Percentiles rank a stretch among this genome's conserved stretches.
Evolutionary conservation across 495 filamentous ascomycete species (phyloP).

Genomic region (Aspergillus sclerotiicarbonarius): DNA sequence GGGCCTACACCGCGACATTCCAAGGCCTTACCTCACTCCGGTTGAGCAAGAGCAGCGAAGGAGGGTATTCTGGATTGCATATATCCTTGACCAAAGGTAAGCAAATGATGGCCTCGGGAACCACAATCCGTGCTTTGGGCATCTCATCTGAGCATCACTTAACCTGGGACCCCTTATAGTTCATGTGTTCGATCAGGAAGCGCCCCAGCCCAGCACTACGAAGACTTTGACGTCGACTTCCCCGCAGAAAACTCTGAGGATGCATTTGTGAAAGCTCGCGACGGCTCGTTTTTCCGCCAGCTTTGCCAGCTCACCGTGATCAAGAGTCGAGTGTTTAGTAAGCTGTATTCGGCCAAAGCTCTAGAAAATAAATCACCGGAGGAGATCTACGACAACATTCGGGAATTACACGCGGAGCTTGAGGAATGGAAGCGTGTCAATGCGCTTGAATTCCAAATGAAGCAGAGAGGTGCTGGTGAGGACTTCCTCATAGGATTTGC

Average conservation of each 20-base stretch:
- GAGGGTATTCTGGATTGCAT: constrained; percentile 93
- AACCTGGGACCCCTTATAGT: constrained; percentile 26
- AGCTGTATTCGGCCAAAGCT: constrained; percentile 84
- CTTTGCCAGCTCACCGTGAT: constrained; percentile 87
- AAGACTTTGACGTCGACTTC: constrained; percentile 94
- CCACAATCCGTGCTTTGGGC: neutral
- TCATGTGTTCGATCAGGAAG: constrained; percentile 84
- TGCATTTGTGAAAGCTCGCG: constrained; percentile 66
- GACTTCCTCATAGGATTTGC: constrained; percentile 86
- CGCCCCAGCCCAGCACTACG: constrained; percentile 86
- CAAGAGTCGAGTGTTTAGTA: constrained; percentile 86
- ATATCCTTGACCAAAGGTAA: constrained; percentile 88
- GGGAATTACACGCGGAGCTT: constrained; percentile 81
- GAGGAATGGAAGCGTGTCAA: constrained; percentile 88
- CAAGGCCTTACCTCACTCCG: constrained; percentile 76
- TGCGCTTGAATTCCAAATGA: constrained; percentile 70
- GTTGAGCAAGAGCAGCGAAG: constrained; percentile 89
- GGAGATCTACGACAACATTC: constrained; percentile 82
- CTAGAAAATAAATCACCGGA: constrained; percentile 71
- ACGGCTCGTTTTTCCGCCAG: constrained; percentile 83
- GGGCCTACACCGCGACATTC: constrained; percentile 88
- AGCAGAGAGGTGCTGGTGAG: constrained; percentile 75
- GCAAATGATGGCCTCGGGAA: neutral
- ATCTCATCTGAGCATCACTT: neutral
- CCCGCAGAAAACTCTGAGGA: constrained; percentile 74